These are phyloP conservation scores for Akanthomyces lecanii DNA, from an alignment of 2,329 filamentous ascomycete genomes.

Conservation along the genomic window DNA sequence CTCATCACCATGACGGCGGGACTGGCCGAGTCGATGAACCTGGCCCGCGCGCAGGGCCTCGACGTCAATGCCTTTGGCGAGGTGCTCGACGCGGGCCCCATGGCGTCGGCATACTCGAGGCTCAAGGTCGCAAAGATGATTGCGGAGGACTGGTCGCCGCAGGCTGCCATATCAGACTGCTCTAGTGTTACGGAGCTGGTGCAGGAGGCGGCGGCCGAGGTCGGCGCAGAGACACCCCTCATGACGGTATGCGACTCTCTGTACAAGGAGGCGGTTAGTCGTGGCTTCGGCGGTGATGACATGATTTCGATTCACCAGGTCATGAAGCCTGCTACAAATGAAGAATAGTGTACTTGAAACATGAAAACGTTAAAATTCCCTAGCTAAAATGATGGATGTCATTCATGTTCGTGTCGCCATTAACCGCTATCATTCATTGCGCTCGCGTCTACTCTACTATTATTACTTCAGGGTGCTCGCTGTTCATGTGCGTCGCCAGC, in stretches of 20 bases:
- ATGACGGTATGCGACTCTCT: slow-evolving; percentile 22
- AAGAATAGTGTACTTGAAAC: not conserved
- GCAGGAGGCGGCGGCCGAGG: slow-evolving; percentile 22
- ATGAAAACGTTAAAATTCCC: not conserved
- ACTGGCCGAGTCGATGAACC: slow-evolving; percentile 30
- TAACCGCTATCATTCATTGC: not conserved
- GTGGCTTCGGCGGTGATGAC: slow-evolving; percentile 25
- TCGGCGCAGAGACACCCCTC: slow-evolving; percentile 21
- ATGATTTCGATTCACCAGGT: slow-evolving; percentile 28
- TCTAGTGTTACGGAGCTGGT: slow-evolving; percentile 29
- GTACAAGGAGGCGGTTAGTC: slow-evolving; percentile 23
- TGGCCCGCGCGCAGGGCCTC: slow-evolving; percentile 30
- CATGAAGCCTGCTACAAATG: not conserved
- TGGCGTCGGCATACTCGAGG: slow-evolving; percentile 29
- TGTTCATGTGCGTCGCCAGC: slow-evolving; percentile 10
- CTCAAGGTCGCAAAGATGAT: slow-evolving; percentile 30
- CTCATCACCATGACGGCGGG: slow-evolving; percentile 29
- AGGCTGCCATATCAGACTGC: slow-evolving; percentile 29
- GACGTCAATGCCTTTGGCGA: slow-evolving; percentile 27
- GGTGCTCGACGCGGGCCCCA: slow-evolving; percentile 29
- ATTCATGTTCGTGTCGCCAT: not conserved
- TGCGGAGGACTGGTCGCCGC: slow-evolving; percentile 27
- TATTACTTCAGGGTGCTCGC: slow-evolving; percentile 3
- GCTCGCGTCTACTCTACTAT: not conserved
- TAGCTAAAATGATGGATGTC: not conserved